Base-by-base conservation (phyloP, 345 rosid species). In the Dipteronia dyeriana region DNA sequence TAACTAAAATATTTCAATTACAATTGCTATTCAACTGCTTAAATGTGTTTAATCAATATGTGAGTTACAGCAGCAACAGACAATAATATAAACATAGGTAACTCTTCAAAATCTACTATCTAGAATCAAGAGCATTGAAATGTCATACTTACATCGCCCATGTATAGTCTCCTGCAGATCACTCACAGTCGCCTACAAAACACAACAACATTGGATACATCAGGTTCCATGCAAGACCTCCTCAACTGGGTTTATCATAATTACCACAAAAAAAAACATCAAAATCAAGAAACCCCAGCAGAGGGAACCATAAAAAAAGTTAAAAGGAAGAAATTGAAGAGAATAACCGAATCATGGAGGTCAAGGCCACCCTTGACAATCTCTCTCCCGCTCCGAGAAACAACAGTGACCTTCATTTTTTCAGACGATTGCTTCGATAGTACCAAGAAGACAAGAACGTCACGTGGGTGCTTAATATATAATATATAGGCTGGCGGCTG, bases 331-430 rank as follows among this genome's bases (percentile, higher is more conserved):
- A 65, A 65, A 8, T n/a, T 9, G 23, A 45, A 10, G 34, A 45
- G 59, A 20, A 20, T 25, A 41, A 70, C 74, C 62, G 74, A 70
- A 51, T 70, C 74, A 53, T 23, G 19, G 16, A 70, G 74, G 2
- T 70, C 25, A 70, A 70, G 63, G 4, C 74, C 74, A 20, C 74
- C 74, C 38, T 31, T 70, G 39, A 70, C 22, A 14, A 70, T 45
- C n/a, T 70, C 62, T 70, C 74, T 70, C 23, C 62, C 74, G 13
- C 62, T 70, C 43, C 63, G 74, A 10, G 74, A 70, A 53, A 53
- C 62, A 23, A 53, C 74, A 19, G 23, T 6, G 70, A 67, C 29
- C 26, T 38, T 67, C 70, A 67, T 67, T 19, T 65, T 67, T 5
- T 1, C n/a, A 53, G 26, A 59, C 3, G 26, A 19, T 9, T 59